Percentiles rank a stretch among this genome's conserved stretches.
These are phyloP conservation scores for Globisporangium yorkense DNA, from an alignment of 352 stramenopile genomes.

Conservation along the genomic window DNA sequence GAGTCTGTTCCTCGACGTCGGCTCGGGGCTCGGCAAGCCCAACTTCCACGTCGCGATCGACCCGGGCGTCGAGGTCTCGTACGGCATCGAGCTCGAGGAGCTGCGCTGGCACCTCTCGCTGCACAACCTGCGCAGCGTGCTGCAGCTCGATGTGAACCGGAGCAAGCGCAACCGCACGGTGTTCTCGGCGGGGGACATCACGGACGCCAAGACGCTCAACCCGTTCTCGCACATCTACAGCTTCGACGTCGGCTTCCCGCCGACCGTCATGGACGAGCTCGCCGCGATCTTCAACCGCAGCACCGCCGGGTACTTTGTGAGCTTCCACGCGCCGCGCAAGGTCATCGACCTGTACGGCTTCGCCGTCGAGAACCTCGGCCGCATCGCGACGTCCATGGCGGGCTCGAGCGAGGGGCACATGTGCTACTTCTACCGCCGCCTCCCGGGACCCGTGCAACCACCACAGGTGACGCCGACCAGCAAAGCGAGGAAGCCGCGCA, in stretches of 20 bases:
- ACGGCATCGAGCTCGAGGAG: slow-evolving; percentile 95
- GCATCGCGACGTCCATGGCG: slow-evolving; percentile 91
- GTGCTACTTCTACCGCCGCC: slow-evolving; percentile 94
- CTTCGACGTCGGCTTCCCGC: slow-evolving; percentile 98
- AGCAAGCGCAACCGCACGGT: slow-evolving; percentile 62
- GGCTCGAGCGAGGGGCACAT: slow-evolving; percentile 95
- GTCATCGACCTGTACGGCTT: slow-evolving; percentile 94
- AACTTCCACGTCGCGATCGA: slow-evolving; percentile 97
- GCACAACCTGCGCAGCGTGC: slow-evolving; percentile 88
- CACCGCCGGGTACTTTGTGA: slow-evolving; percentile 90
- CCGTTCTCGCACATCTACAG: slow-evolving; percentile 99
- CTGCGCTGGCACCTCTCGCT: slow-evolving; percentile 93
- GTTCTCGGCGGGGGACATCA: slow-evolving; percentile 95
- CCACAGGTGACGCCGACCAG: slow-evolving; percentile 12
- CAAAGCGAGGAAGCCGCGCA: slow-evolving; percentile 12
- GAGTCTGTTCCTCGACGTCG: slow-evolving; percentile 96
- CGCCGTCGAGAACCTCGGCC: slow-evolving; percentile 85
- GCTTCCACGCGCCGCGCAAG: slow-evolving; percentile 90
- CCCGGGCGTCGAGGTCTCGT: slow-evolving; percentile 93
- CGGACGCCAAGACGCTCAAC: slow-evolving; percentile 90
- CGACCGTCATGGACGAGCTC: slow-evolving; percentile 90
- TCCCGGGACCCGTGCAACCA: slow-evolving; percentile 6
- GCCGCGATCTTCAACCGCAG: slow-evolving; percentile 92
- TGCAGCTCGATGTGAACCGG: slow-evolving; percentile 62
- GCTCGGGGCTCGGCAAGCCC: slow-evolving; percentile 95